Conservation (phyloP, 2,329 filamentous ascomycete genomes). For the Aspergillus udagawae region DNA sequence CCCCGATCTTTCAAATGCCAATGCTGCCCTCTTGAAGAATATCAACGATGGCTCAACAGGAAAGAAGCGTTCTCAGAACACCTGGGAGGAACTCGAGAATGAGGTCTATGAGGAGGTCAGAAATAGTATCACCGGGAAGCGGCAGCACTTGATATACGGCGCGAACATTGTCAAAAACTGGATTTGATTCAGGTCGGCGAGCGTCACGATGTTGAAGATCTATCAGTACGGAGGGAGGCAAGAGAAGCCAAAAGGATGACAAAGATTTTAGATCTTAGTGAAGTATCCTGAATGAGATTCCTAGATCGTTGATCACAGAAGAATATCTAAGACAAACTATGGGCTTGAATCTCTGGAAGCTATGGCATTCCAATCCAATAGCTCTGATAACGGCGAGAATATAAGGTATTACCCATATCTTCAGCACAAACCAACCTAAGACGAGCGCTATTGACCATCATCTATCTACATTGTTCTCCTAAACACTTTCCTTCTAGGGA, state of each 20-base stretch:
- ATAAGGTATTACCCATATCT: too few species aligned
- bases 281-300: too few species aligned
- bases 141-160: slow-evolving; percentile 13
- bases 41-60: neutral
- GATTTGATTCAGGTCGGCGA: neutral
- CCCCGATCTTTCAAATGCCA: neutral
- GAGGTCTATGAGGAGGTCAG: slow-evolving; percentile 20
- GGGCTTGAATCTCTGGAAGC: too few species aligned
- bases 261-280: neutral
- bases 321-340: too few species aligned
- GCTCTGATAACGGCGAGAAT: too few species aligned
- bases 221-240: too few species aligned
- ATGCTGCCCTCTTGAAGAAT: neutral
- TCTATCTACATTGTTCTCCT: too few species aligned
- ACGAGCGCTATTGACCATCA: too few species aligned
- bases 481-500: neutral
- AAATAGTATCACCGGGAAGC: slow-evolving; percentile 16
- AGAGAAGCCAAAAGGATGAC: neutral
- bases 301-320: too few species aligned
- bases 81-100: slow-evolving; percentile 10
- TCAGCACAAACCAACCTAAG: too few species aligned
- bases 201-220: neutral
- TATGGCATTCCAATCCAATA: too few species aligned
- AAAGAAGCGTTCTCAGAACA: neutral
- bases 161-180: neutral